Conservation (phyloP, 306 rosid genomes). For the Lithocarpus polystachyus region DNA sequence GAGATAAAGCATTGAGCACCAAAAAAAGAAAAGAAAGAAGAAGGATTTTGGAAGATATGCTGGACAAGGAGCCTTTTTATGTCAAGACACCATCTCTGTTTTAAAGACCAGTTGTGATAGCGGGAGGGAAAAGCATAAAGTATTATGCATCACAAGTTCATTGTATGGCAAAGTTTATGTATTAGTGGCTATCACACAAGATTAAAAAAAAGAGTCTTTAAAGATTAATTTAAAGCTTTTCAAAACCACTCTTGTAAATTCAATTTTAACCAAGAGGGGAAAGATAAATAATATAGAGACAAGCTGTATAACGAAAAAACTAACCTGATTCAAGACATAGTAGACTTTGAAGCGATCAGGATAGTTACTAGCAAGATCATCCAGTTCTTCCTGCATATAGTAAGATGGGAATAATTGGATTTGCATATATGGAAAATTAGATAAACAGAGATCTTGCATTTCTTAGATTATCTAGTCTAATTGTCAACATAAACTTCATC, state of each 20-base stretch:
- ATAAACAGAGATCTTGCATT: not conserved
- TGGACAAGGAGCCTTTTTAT: not conserved
- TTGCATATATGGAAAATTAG: not conserved
- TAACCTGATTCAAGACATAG: constrained; percentile 86
- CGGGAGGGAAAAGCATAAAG: not conserved
- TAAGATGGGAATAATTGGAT: not conserved
- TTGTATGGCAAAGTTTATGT: not conserved
- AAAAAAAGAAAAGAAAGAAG: not conserved
- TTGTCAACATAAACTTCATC: not conserved
- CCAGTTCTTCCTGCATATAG: constrained; percentile 77
- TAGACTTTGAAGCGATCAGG: constrained; percentile 67
- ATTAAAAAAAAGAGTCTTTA: not conserved
- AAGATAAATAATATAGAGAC: not conserved
- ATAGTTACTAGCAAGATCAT: constrained; percentile 61
- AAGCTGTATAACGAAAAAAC: constrained; percentile 22
- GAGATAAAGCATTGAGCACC: not conserved
- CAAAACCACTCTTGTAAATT: not conserved
- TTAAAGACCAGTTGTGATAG: not conserved
- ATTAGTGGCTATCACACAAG: not conserved
- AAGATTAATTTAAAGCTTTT: not conserved
- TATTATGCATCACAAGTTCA: not conserved
- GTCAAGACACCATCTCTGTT: not conserved
- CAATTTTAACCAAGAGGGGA: not conserved
- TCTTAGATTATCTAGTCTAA: not conserved
- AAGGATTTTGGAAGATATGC: not conserved